Evolutionary conservation across 257 asterid species (phyloP).

Genomic region (Solanum chiquidenum): DNA sequence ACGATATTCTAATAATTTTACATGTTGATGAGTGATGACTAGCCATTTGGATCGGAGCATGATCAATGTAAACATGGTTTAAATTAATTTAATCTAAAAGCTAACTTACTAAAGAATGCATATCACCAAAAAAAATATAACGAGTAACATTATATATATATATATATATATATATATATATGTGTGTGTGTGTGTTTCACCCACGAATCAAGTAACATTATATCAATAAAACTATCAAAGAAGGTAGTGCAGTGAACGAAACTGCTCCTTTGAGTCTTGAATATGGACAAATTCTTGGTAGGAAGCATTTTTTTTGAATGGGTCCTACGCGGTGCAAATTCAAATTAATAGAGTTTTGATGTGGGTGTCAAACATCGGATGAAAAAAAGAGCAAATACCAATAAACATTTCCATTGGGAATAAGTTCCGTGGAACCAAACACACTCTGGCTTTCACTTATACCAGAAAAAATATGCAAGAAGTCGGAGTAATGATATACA

Average conservation of each 20-base stretch:
- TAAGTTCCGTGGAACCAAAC: neutral
- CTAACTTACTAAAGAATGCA: too few relatives aligned
- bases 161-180: too few relatives aligned
- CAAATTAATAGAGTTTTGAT: neutral
- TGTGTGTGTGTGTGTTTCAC: too few relatives aligned
- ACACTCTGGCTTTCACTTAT: neutral
- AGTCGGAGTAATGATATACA: neutral
- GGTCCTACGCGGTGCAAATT: rapidly evolving
- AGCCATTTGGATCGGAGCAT: too few relatives aligned
- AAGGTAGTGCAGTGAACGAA: neutral
- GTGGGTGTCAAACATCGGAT: rapidly evolving
- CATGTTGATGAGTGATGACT: too few relatives aligned
- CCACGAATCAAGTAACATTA: neutral
- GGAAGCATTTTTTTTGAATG: neutral
- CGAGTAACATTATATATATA: too few relatives aligned
- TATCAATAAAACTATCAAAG: neutral
- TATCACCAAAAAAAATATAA: too few relatives aligned
- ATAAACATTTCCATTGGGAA: neutral
- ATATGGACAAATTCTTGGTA: neutral
- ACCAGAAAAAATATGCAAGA: neutral
- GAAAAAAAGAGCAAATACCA: too few relatives aligned
- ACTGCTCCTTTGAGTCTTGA: neutral
- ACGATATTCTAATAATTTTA: too few relatives aligned
- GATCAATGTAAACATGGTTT: too few relatives aligned
- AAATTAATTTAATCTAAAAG: too few relatives aligned